These are phyloP conservation scores for Claviceps maximensis DNA, from an alignment of 2,329 filamentous ascomycete species.

Conservation along the genomic window DNA sequence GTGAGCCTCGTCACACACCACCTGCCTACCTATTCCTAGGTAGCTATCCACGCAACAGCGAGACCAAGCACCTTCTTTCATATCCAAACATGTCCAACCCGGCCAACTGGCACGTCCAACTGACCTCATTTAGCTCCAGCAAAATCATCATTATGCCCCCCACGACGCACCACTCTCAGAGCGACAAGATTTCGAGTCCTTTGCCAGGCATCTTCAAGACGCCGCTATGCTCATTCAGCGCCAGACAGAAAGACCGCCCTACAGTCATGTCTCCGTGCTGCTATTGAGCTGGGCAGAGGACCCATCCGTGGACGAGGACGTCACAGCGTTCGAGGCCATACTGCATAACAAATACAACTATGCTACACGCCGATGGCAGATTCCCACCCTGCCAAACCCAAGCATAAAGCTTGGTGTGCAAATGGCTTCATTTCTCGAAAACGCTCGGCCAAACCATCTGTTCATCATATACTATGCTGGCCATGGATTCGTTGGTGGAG, in stretches of 20 bases:
- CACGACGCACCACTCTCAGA: constrained; percentile 30
- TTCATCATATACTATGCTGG: constrained; percentile 54
- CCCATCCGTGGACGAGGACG: constrained; percentile 36
- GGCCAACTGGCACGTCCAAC: not conserved
- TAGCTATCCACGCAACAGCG: not conserved
- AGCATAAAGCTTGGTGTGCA: constrained; percentile 48
- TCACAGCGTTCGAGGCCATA: constrained; percentile 41
- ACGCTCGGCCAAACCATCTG: constrained; percentile 43
- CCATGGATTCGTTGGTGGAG: constrained; percentile 42
- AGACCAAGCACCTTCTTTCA: not conserved
- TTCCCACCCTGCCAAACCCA: constrained; percentile 45
- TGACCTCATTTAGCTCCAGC: constrained; percentile 5
- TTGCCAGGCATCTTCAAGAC: constrained; percentile 54
- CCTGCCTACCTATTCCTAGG: not conserved
- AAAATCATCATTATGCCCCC: constrained; percentile 21
- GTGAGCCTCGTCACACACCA: constrained; percentile 3
- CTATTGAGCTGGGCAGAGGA: constrained; percentile 52
- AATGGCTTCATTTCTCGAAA: constrained; percentile 46
- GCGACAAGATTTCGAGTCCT: constrained; percentile 52
- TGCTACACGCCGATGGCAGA: constrained; percentile 45
- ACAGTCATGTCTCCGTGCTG: constrained; percentile 46
- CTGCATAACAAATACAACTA: constrained; percentile 49
- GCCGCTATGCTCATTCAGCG: constrained; percentile 54
- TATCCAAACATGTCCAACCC: not conserved
- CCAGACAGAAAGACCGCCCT: constrained; percentile 44